Evolutionary conservation across 371 early-diverging fungal species (phyloP), one percentile per base, ranked within the genome.

Genomic region (Rhizopus sp.): DNA sequence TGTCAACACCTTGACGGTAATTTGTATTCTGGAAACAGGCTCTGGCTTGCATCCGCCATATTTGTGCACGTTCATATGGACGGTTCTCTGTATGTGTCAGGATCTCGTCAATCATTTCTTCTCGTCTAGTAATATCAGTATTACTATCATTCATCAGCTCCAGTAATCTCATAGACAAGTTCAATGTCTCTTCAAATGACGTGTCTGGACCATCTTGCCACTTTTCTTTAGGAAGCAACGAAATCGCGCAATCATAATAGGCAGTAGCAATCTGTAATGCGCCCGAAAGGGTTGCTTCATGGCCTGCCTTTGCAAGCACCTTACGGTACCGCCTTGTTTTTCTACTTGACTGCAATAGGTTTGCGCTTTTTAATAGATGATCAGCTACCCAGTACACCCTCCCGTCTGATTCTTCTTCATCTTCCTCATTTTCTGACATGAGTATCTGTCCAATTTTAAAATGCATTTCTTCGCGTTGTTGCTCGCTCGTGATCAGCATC

Each of bases 391-490:
- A 38, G 41, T 72, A 72, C 5, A 71, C 62, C 6, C 12, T 46
- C 30, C 46, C 29, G 39, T 72, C 70, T 1, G 54, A 63, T 1
- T 60, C 57, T 13, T 66, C 67, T n/a, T 64, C 70, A 10, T 33
- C 41, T 17, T 54, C 45, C 1, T 59, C 57, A 8, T 46, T 49
- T 42, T 60, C 65, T 37, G 45, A 29, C 66, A 74, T 68, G 10
- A 74, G 48, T 66, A 71, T 71, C 52, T 70, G 63, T 6, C 72
- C 72, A 41, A 77, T 73, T 12, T 64, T 69, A 9, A 69, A 60
- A 58, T 77, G 77, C 64, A 77, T 77, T 3, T 44, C 51, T 32
- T 73, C 72, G 0, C 62, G 51, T 8, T 66, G 64, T 1, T 4
- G 3, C 5, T 63, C 48, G 7, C 62, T 55, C 6, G 63, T 45